Base-by-base conservation (phyloP, 192 early-diverging fungal genomes). In the Podila minutissima region DNA sequence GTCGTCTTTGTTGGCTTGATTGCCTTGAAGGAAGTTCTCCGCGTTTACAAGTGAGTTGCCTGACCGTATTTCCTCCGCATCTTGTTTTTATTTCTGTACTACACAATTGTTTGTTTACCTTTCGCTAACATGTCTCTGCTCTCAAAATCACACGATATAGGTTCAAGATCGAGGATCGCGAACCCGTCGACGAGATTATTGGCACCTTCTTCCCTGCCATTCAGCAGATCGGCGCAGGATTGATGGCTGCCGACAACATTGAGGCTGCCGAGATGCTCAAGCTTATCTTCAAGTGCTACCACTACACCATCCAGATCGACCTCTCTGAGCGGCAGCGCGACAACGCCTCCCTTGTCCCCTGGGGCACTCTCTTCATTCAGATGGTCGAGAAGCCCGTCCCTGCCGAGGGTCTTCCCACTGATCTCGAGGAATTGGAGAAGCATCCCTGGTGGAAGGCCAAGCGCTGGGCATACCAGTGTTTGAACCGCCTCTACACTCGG, bases 391-490 rank as follows among this genome's bases (percentile, higher is more conserved):
- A 91, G 82, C 86, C 87, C 38, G 86, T 92, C 26, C 89, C 89
- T 5, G 59, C 69, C 5, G 84, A 86, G 28, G 87, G 86, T 7
- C 85, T 92, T 19, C 89, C 90, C 26, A 83, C 84, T 55, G 89
- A 91, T 57, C 71, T 82, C 4, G 92, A 94, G 59, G 95, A 96
- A 35, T 82, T 91, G 35, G 95, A 94, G 64, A 92, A 92, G 72
- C 91, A 94, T 83, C 92, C 92, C 10, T 95, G 90, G 87, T 96
- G 93, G 93, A 96, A 97, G 86, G 93, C 93, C 50, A 98, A 97
- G 84, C 98, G 97, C 81, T 98, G 98, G 97, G 93, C 97, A 12
- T 92, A 92, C 72, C 91, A 89, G 72, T 94, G 92, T 82, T 84
- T 99, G 71, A 95, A 97, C 88, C 90, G 90, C 33, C 88, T 95